Evolutionary conservation across 257 asterid species (phyloP).

Genomic region (Mitragyna speciosa): DNA sequence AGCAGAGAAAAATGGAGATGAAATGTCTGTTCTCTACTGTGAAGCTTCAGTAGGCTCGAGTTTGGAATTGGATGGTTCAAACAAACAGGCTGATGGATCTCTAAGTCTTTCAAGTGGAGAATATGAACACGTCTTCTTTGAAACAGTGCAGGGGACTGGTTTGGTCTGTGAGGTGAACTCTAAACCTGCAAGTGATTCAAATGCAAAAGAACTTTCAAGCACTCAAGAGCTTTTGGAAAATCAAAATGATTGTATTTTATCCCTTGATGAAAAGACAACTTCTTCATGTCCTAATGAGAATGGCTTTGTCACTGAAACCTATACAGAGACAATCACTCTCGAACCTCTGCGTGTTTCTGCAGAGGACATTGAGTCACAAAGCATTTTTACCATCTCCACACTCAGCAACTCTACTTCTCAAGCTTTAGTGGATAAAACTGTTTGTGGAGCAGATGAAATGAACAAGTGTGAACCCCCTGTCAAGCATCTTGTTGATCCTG

Average conservation of each 20-base stretch:
- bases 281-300: slow-evolving; percentile 28
- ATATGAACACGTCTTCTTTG: background rate
- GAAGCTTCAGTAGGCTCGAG: background rate
- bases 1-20: background rate
- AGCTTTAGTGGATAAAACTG: slow-evolving; percentile 19
- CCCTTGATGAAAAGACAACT: slow-evolving; percentile 28
- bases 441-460: slow-evolving; percentile 16
- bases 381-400: slow-evolving; percentile 30
- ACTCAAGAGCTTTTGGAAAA: slow-evolving; percentile 23
- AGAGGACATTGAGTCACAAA: slow-evolving; percentile 29
- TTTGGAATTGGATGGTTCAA: background rate
- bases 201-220: slow-evolving; percentile 22
- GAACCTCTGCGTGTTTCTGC: slow-evolving; percentile 32
- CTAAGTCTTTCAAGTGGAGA: background rate
- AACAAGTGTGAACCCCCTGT: slow-evolving; percentile 25
- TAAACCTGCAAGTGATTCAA: slow-evolving; percentile 25
- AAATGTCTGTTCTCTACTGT: background rate
- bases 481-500: slow-evolving; percentile 26
- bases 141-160: slow-evolving; percentile 15
- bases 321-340: slow-evolving; percentile 32
- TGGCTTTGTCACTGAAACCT: slow-evolving; percentile 32
- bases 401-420: slow-evolving; percentile 29
- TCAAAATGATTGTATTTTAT: slow-evolving; percentile 19
- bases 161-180: slow-evolving; percentile 23
- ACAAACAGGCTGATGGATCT: background rate